A percentile compares a stretch with the other conserved stretches of the same genome.
Evolutionary conservation across 2,329 filamentous ascomycete genomes (phyloP).

Genomic region (Pyrenochaeta sp.): DNA sequence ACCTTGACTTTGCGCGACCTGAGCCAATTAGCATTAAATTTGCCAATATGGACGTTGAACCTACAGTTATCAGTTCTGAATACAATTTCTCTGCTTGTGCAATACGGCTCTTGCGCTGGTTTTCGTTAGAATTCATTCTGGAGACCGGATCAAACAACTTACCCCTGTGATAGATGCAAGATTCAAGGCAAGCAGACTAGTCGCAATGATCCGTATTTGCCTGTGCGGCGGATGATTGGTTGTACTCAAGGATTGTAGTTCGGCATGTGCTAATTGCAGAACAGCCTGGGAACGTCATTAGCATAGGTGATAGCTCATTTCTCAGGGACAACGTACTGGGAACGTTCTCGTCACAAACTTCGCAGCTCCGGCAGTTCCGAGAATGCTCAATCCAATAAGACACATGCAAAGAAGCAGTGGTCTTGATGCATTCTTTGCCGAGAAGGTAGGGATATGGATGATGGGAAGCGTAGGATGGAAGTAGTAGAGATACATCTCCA

Average conservation of each 20-base stretch:
- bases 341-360: conserved; percentile 59
- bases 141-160: conserved; percentile 8
- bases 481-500: conserved; percentile 62
- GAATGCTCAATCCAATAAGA: conserved; percentile 60
- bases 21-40: conserved; percentile 14
- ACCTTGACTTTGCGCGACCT: conserved; percentile 59
- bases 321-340: conserved; percentile 34
- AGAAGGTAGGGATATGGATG: conserved; percentile 62
- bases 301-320: neutral
- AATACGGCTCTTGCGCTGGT: conserved; percentile 49
- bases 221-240: conserved; percentile 50
- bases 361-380: conserved; percentile 60
- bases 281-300: conserved; percentile 28
- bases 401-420: conserved; percentile 61
- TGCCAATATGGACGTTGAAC: neutral
- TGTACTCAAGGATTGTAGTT: conserved; percentile 53
- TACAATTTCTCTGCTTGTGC: conserved; percentile 61
- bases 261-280: conserved; percentile 51
- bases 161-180: conserved; percentile 59
- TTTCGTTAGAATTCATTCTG: conserved; percentile 11
- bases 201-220: conserved; percentile 57
- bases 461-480: conserved; percentile 62
- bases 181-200: conserved; percentile 57
- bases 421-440: conserved; percentile 56
- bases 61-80: conserved; percentile 56